phyloP scores from a whole-genome alignment of 192 early-diverging fungal genomes.

The Diversispora eburnea region DNA sequence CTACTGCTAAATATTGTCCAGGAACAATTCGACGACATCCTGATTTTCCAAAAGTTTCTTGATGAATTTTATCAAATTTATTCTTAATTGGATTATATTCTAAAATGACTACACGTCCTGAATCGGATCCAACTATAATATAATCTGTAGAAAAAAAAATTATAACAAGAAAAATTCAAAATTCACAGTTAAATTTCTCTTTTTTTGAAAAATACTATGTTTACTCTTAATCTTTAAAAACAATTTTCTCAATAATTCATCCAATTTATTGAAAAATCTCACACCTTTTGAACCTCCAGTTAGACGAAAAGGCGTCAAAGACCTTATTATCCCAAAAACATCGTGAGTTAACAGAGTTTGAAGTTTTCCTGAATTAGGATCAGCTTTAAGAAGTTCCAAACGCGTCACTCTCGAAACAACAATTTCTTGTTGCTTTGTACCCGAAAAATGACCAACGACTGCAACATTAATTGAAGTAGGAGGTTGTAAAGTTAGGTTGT shows the following conservation, averaged over 20 bases:
- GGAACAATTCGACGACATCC: conserved; percentile 87
- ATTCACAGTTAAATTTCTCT: too few species aligned
- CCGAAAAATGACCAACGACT: conserved; percentile 89
- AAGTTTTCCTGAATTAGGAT: conserved; percentile 79
- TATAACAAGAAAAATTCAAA: too few species aligned
- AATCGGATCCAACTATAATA: conserved; percentile 86
- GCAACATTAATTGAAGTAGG: conserved; percentile 74
- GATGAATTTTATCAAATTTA: conserved; percentile 75
- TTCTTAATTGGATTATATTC: conserved; percentile 79
- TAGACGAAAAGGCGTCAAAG: conserved; percentile 79
- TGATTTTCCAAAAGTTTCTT: conserved; percentile 92
- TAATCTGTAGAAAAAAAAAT: conserved; percentile 61
- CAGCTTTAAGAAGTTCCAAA: conserved; percentile 79
- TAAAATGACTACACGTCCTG: conserved; percentile 82
- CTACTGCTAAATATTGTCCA: conserved; percentile 92
- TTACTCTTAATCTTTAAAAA: too few species aligned
- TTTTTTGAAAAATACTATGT: too few species aligned
- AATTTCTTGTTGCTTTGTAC: conserved; percentile 86
- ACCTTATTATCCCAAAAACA: conserved; percentile 83
- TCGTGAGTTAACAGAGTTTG: conserved; percentile 66
- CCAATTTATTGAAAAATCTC: not conserved
- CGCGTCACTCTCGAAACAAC: conserved; percentile 66
- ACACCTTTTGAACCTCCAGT: conserved; percentile 85
- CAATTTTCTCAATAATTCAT: too few species aligned
- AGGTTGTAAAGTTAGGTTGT: conserved; percentile 86